phyloP scores from a whole-genome alignment of 371 early-diverging fungal genomes.

The Apophysomyces sp. region DNA sequence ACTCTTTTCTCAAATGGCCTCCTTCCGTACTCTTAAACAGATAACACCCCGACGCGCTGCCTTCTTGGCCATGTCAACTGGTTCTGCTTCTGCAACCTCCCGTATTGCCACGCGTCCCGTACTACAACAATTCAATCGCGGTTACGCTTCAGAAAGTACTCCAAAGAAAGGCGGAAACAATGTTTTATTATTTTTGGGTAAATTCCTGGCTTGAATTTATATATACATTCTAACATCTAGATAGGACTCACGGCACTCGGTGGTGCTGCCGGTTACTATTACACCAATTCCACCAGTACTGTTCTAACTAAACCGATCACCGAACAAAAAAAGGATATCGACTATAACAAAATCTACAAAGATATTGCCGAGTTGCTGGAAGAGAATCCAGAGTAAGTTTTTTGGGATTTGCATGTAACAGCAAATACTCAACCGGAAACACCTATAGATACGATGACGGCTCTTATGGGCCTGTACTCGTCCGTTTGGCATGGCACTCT shows the following conservation, averaged over 20 bases:
- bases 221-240: neutral
- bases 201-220: neutral
- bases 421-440: neutral
- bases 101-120: slow-evolving; percentile 3
- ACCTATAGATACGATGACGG: slow-evolving; percentile 85
- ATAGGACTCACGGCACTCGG: slow-evolving; percentile 45
- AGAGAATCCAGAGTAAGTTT: slow-evolving; percentile 53
- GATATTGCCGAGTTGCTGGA: slow-evolving; percentile 80
- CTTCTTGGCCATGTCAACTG: neutral
- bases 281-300: slow-evolving; percentile 40
- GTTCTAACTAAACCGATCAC: slow-evolving; percentile 16
- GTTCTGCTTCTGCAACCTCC: neutral
- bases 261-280: slow-evolving; percentile 56
- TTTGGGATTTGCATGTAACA: neutral
- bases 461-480: slow-evolving; percentile 84
- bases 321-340: slow-evolving; percentile 37
- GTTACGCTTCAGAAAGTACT: slow-evolving; percentile 16
- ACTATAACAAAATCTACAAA: slow-evolving; percentile 74
- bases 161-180: slow-evolving; percentile 28
- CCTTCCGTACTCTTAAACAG: neutral
- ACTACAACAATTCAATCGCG: slow-evolving; percentile 12
- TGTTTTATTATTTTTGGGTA: slow-evolving; percentile 22
- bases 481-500: slow-evolving; percentile 94
- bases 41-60: neutral
- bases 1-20: neutral